These are phyloP conservation scores for Vicia sativa DNA, from an alignment of 306 rosid genomes.

Conservation along the genomic window DNA sequence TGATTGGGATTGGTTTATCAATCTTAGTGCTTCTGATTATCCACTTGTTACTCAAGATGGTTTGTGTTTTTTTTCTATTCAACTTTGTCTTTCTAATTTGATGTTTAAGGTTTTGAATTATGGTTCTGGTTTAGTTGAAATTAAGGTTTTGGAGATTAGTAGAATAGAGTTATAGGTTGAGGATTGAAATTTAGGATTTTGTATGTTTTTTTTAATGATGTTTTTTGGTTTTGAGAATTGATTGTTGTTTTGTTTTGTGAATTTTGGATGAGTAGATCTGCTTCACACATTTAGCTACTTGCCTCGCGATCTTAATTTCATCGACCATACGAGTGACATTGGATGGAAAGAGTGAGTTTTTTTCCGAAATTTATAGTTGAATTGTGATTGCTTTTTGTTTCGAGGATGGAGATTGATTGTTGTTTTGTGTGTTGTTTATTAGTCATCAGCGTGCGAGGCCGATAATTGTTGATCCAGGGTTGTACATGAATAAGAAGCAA, in stretches of 20 bases:
- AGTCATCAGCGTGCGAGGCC: conserved; percentile 94
- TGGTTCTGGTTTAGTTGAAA: background rate
- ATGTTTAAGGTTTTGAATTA: conserved; percentile 1
- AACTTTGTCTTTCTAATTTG: background rate
- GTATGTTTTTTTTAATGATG: conserved; percentile 13
- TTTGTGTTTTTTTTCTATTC: conserved; percentile 32
- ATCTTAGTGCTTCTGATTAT: conserved; percentile 95
- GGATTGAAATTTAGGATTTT: background rate
- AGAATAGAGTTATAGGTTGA: background rate
- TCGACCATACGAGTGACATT: conserved; percentile 94
- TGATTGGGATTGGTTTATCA: conserved; percentile 99
- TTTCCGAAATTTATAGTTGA: background rate
- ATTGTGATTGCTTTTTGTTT: background rate
- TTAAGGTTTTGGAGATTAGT: background rate
- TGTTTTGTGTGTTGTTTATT: conserved; percentile 12
- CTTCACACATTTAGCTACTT: conserved; percentile 86
- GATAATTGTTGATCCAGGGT: conserved; percentile 86
- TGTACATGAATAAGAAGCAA: conserved; percentile 83
- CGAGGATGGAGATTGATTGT: conserved; percentile 22
- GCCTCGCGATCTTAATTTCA: conserved; percentile 95
- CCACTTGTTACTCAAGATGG: conserved; percentile 98
- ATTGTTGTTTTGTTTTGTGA: conserved; percentile 40
- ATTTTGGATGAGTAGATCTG: conserved; percentile 67
- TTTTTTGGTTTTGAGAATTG: conserved; percentile 28
- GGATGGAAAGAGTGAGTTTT: conserved; percentile 96